Percentiles rank a stretch among this genome's conserved stretches.
Evolutionary conservation across 2,329 filamentous ascomycete genomes (phyloP).

Genomic region (Fusarium nanum): DNA sequence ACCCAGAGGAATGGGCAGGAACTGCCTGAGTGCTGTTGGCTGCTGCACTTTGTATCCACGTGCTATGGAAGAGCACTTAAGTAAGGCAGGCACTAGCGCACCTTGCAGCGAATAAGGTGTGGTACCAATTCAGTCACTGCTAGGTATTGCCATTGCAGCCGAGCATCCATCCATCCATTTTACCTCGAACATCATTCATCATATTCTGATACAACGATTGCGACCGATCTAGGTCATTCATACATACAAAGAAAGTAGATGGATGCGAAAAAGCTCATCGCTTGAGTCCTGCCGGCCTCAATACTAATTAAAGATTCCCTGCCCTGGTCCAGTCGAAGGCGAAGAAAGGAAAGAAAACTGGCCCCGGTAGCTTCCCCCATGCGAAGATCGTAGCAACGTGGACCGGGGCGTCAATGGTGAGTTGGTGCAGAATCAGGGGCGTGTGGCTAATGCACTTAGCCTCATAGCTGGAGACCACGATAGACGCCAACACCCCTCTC

Average conservation of each 20-base stretch:
- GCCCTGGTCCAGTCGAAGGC: constrained; percentile 23
- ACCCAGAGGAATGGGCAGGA: constrained; percentile 1
- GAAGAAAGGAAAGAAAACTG: constrained; percentile 44
- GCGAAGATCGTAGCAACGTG: constrained; percentile 46
- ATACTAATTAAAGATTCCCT: constrained; percentile 8
- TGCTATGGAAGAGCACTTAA: not conserved
- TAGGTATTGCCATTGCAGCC: not conserved
- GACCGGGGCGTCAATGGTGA: constrained; percentile 33
- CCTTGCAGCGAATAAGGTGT: not conserved
- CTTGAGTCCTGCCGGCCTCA: constrained; percentile 8
- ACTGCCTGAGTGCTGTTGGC: not conserved
- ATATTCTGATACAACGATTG: not conserved
- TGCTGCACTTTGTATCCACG: constrained; percentile 5
- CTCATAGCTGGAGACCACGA: constrained; percentile 30
- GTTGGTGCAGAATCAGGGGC: constrained; percentile 30
- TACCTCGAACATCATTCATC: not conserved
- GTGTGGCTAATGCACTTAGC: constrained; percentile 33
- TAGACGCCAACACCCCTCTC: constrained; percentile 39
- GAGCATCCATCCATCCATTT: not conserved
- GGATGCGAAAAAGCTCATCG: not conserved
- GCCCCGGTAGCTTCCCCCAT: constrained; percentile 44
- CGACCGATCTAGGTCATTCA: not conserved
- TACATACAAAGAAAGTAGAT: not conserved
- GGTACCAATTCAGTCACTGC: not conserved
- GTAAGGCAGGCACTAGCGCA: not conserved